phyloP scores from a whole-genome alignment of 352 stramenopile species.

The Pythium folliculosum region DNA sequence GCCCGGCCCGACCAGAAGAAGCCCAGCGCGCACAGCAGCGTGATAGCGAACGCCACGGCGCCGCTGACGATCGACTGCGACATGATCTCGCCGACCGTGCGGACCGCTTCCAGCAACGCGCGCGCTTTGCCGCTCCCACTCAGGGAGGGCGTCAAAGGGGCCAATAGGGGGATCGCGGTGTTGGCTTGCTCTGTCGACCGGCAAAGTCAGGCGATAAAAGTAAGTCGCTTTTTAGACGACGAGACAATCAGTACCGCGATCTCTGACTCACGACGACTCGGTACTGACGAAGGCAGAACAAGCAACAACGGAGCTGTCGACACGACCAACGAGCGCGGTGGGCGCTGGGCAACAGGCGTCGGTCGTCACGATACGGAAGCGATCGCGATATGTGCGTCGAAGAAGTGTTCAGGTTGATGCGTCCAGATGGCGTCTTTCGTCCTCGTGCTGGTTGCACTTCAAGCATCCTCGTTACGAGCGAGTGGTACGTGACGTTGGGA shows the following conservation, averaged over 20 bases:
- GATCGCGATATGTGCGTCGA: constrained; percentile 7
- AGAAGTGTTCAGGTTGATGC: constrained; percentile 12
- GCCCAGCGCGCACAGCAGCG: constrained; percentile 17
- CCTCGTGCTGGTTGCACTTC: constrained; percentile 20
- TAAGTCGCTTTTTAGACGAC: too few species aligned
- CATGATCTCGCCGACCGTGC: background rate
- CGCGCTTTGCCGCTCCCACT: too few species aligned
- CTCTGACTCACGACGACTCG: too few species aligned
- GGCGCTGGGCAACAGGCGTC: too few species aligned
- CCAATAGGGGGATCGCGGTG: too few species aligned
- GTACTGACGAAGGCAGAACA: too few species aligned
- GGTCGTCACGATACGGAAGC: background rate
- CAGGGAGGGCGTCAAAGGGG: too few species aligned
- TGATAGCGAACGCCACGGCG: background rate
- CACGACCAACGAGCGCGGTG: background rate
- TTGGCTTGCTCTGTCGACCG: too few species aligned
- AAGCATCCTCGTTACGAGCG: background rate
- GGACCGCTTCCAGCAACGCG: too few species aligned
- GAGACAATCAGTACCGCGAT: too few species aligned
- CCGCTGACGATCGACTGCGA: constrained; percentile 18
- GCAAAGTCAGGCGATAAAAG: too few species aligned
- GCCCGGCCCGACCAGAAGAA: constrained; percentile 13
- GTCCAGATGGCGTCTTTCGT: constrained; percentile 12
- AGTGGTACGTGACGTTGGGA: background rate
- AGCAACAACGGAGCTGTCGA: too few species aligned